A percentile compares a stretch with the other conserved stretches of the same genome.
Conservation (phyloP, 2,329 filamentous ascomycete genomes). For the Exophiala sp. region DNA sequence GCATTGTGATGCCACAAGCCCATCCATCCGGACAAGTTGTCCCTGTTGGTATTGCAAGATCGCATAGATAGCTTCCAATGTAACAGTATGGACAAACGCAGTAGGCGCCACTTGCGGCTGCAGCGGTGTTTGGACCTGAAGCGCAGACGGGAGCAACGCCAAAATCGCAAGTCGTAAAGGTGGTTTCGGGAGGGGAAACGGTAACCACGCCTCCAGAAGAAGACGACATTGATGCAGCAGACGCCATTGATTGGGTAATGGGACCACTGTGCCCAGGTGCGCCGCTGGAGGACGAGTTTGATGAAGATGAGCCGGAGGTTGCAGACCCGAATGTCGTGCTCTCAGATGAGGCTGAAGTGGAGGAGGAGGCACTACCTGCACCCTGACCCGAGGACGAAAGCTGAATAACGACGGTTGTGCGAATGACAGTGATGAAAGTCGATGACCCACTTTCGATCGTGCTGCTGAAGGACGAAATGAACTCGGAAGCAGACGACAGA, state of each 20-base stretch:
- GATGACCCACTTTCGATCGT: conserved; percentile 1
- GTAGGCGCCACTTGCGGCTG: not conserved
- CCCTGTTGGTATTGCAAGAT: not conserved
- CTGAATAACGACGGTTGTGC: conserved; percentile 7
- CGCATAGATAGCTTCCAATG: conserved; percentile 1
- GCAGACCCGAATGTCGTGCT: not conserved
- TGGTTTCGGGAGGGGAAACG: not conserved
- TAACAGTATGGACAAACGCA: conserved; percentile 1
- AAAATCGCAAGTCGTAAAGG: not conserved
- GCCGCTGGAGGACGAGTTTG: no score
- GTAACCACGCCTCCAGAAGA: not conserved
- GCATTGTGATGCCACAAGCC: conserved; percentile 5
- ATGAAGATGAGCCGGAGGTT: not conserved
- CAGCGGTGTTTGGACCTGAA: not conserved
- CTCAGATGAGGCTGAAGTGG: not conserved
- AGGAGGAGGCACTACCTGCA: not conserved
- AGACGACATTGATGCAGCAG: not conserved
- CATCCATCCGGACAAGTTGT: conserved; percentile 7
- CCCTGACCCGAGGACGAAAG: not conserved
- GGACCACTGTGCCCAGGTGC: no score
- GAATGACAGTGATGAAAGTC: conserved; percentile 10
- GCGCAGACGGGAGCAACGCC: not conserved
- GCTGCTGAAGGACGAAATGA: conserved; percentile 3
- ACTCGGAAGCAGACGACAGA: not conserved
- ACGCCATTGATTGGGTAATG: not conserved